Evolutionary conservation across 495 filamentous ascomycete species (phyloP).

Genomic region (Aspergillus steynii): DNA sequence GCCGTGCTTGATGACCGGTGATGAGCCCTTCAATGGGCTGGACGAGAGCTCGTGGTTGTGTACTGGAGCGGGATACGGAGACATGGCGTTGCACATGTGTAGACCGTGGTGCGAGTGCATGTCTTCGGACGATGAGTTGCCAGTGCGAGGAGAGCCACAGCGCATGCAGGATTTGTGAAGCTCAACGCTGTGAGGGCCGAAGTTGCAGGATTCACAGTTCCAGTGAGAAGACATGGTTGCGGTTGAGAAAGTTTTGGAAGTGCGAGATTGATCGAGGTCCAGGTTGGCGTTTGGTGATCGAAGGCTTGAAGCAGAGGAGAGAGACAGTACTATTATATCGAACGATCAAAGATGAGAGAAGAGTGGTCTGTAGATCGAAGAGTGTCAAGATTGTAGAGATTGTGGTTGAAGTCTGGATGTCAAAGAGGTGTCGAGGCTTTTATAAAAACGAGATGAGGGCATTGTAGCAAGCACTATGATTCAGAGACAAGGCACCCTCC

Average conservation of each 20-base stretch:
- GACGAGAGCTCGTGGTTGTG: neutral
- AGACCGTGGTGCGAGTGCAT: neutral
- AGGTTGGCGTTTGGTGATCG: neutral
- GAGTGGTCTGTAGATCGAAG: neutral
- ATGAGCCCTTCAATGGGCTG: neutral
- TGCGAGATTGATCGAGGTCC: neutral
- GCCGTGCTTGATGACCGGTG: neutral
- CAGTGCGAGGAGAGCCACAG: neutral
- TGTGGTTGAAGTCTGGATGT: neutral
- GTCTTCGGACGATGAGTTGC: neutral
- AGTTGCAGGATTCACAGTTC: neutral
- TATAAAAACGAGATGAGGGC: neutral
- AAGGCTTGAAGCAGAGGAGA: neutral
- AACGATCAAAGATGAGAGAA: neutral
- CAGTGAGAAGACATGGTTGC: neutral
- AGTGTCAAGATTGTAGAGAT: neutral
- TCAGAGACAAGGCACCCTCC: conserved; percentile 8
- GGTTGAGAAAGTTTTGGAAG: neutral
- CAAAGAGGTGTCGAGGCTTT: neutral
- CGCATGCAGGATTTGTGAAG: neutral
- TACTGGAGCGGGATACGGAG: neutral
- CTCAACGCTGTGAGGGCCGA: neutral
- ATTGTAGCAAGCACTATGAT: neutral
- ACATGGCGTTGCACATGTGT: neutral
- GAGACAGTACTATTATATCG: too few species aligned